Conservation (phyloP, 192 early-diverging fungal genomes). For the Coemansia interrupta region DNA sequence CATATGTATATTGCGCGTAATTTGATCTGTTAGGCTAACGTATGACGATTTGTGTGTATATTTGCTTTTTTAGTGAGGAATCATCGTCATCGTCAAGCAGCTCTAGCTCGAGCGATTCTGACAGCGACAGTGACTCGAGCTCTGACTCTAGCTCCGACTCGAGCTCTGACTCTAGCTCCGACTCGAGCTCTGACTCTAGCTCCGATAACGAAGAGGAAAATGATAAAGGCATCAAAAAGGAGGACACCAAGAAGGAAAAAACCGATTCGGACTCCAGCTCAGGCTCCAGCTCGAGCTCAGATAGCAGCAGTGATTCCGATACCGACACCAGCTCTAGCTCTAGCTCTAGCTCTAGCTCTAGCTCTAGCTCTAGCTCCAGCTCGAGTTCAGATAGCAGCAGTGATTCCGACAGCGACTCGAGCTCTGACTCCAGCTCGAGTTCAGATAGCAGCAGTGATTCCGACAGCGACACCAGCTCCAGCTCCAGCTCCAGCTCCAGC, state of each 20-base stretch:
- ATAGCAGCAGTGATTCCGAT: not conserved
- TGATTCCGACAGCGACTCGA: not conserved
- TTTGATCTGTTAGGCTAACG: not conserved
- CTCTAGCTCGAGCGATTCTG: slow-evolving; percentile 1
- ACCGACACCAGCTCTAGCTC: slow-evolving; percentile 9
- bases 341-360: slow-evolving; percentile 14
- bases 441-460: slow-evolving; percentile 1
- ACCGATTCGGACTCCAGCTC: too few species aligned
- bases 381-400: not conserved
- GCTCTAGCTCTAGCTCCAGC: slow-evolving; percentile 6
- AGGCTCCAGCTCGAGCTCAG: slow-evolving; percentile 6
- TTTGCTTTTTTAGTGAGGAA: not conserved
- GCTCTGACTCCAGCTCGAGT: slow-evolving; percentile 8
- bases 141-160: slow-evolving; percentile 15
- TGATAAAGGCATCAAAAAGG: too few species aligned
- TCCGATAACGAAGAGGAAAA: too few species aligned
- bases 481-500: slow-evolving; percentile 8
- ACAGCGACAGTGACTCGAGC: not conserved
- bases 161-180: slow-evolving; percentile 15
- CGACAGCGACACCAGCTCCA: slow-evolving; percentile 2
- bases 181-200: slow-evolving; percentile 11
- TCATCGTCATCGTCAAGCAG: not conserved
- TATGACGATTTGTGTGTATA: not conserved
- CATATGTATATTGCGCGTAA: not conserved
- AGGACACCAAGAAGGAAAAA: too few species aligned